A percentile compares a stretch with the other conserved stretches of the same genome.
Conservation (phyloP, 1,139 yeast genomes). For the Debaryomyces robertsiae region DNA sequence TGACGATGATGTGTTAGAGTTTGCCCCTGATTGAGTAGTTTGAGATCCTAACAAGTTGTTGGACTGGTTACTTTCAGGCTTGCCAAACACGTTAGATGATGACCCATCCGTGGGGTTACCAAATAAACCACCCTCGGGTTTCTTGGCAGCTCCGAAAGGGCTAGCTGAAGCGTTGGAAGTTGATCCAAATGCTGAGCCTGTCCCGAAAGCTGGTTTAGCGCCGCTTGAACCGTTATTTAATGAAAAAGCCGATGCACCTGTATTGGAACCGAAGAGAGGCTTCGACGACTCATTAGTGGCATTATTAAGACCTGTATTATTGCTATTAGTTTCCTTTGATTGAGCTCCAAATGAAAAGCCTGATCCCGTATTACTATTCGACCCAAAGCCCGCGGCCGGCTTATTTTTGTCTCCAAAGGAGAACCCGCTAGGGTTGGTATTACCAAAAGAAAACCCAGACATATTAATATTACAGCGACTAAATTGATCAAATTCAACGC, state of each 20-base stretch:
- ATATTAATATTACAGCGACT: slow-evolving; percentile 1
- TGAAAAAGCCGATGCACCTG: slow-evolving; percentile 3
- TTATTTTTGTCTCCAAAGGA: slow-evolving; percentile 10
- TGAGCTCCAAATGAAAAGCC: slow-evolving; percentile 2
- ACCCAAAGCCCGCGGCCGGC: slow-evolving; percentile 11
- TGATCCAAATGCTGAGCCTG: slow-evolving; percentile 21
- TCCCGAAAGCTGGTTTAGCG: slow-evolving; percentile 11
- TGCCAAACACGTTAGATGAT: slow-evolving; percentile 13
- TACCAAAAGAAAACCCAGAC: slow-evolving; percentile 14
- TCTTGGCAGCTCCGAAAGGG: slow-evolving; percentile 14
- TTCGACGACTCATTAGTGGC: slow-evolving; percentile 20
- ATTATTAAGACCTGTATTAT: slow-evolving; percentile 9
- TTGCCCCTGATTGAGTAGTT: not conserved
- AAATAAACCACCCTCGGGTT: slow-evolving; percentile 18
- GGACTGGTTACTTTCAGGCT: slow-evolving; percentile 3
- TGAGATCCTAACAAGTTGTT: slow-evolving; percentile 1
- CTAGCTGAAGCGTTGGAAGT: slow-evolving; percentile 16
- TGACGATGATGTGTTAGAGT: slow-evolving; percentile 10
- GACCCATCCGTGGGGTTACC: slow-evolving; percentile 14
- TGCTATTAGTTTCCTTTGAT: not conserved
- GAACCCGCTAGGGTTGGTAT: slow-evolving; percentile 6
- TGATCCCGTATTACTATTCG: slow-evolving; percentile 3
- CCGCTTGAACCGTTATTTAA: slow-evolving; percentile 4
- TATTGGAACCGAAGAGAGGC: slow-evolving; percentile 17
- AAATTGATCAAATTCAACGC: not conserved